Percentiles rank a stretch among this genome's conserved stretches.
Evolutionary conservation across 345 rosid species (phyloP).

Genomic region (Salix viminalis): DNA sequence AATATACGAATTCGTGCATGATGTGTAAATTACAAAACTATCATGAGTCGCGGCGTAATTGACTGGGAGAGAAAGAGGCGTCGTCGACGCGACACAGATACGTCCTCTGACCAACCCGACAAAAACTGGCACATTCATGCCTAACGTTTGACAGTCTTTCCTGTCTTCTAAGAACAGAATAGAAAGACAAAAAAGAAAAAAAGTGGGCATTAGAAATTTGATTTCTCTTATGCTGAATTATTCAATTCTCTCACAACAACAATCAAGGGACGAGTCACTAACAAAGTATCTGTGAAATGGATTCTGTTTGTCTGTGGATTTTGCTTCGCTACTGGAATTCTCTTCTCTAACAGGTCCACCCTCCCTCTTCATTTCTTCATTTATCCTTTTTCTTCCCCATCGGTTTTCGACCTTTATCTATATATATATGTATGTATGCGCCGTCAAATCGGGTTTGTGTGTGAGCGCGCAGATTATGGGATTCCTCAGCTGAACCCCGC

Average conservation of each 20-base stretch:
- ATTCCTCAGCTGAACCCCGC: constrained; percentile 39
- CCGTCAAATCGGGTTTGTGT: background rate
- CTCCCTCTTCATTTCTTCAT: background rate
- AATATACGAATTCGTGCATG: background rate
- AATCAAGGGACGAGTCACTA: constrained; percentile 60
- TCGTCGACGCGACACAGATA: constrained; percentile 2
- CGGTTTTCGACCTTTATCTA: background rate
- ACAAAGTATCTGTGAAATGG: constrained; percentile 60
- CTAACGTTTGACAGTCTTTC: background rate
- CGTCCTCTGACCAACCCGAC: background rate
- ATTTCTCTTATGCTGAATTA: background rate
- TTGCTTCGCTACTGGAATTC: constrained; percentile 66
- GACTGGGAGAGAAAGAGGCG: background rate
- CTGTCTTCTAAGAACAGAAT: background rate
- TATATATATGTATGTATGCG: no score
- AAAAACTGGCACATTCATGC: background rate
- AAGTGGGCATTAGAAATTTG: background rate
- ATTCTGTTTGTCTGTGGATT: constrained; percentile 66
- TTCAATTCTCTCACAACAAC: background rate
- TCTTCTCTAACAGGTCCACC: constrained; percentile 64
- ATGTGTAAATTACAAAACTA: no score
- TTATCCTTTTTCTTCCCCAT: background rate
- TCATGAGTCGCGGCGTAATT: constrained; percentile 5
- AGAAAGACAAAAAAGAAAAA: background rate
- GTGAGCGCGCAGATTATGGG: constrained; percentile 47